Base-by-base conservation (phyloP, 495 filamentous ascomycete genomes). In the Pseudomonodictys pantanalensis region DNA sequence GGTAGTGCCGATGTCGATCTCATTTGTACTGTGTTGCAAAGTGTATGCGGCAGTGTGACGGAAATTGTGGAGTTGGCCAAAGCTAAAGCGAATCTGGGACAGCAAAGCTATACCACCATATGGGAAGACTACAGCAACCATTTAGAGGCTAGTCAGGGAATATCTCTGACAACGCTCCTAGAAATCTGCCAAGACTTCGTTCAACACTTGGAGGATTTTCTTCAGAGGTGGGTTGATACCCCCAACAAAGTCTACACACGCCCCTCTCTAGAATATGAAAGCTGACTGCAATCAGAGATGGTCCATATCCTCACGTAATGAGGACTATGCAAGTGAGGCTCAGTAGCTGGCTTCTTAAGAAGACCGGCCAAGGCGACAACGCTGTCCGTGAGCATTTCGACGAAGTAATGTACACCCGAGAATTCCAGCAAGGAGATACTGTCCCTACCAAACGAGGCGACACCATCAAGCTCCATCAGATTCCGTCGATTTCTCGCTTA, bases 51-150 rank as follows among this genome's bases (percentile, higher is more conserved):
- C 15, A 20, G 50, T 30, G 7, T 67, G 0, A 23, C 12, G 7
- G 64, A 63, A 43, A 45, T 60, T 6, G 39, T 56, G 2, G 48
- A 54, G 23, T 43, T 51, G 30, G 28, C 54, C 20, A 63, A 51
- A 18, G 53, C 49, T 17, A 45, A 46, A 2, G 22, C 15, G 3
- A 52, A 52, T 12, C 22, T 26, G 10, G 45, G 15, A 2, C 18
- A 18, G 22, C 49, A 52, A 20, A 42, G n/a, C 23, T 30, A 54
- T 33, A 38, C 53, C 41, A 42, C 47, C 10, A 55, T 66, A 3
- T 66, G 63, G 63, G 32, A 66, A 11, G 41, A 54, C 24, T 66
- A 53, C 63, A 59, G 35, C 24, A 44, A 54, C 43, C 48, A 66
- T 35, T 47, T 58, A 43, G 33, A 50, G 25, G 35, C 47, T 42